A percentile compares a stretch with the other conserved stretches of the same genome.
These are phyloP conservation scores for Solanum chiquidenum DNA, from an alignment of 257 asterid species.

Conservation along the genomic window DNA sequence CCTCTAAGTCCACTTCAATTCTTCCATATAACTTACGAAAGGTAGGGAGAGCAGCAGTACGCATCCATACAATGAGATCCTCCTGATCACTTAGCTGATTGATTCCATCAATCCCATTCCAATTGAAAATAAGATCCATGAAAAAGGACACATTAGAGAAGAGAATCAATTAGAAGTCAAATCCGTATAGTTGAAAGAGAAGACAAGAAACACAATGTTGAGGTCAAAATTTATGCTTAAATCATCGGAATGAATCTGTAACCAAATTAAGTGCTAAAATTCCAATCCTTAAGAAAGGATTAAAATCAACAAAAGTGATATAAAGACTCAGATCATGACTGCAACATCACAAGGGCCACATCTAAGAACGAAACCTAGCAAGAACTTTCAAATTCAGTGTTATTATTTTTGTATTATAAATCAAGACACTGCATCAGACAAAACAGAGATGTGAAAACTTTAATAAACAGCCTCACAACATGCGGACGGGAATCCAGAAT, in stretches of 20 bases:
- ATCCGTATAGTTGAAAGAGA: neutral
- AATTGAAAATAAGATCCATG: neutral
- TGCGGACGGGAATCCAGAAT: neutral
- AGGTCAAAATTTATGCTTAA: neutral
- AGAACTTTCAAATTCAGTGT: neutral
- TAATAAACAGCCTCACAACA: neutral
- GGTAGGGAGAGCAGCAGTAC: conserved; percentile 62
- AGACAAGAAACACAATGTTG: neutral
- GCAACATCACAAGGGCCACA: neutral
- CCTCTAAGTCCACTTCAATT: conserved; percentile 55
- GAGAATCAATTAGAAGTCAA: neutral
- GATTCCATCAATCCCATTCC: conserved; percentile 13
- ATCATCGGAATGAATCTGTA: neutral
- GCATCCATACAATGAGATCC: conserved; percentile 81
- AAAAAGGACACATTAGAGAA: neutral
- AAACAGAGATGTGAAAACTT: neutral
- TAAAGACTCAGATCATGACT: neutral
- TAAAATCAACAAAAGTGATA: neutral
- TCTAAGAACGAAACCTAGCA: neutral
- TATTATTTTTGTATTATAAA: neutral
- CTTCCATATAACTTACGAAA: conserved; percentile 68
- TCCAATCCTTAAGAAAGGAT: neutral
- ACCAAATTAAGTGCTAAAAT: neutral
- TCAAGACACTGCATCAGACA: neutral
- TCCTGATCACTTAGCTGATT: conserved; percentile 64